Conservation (phyloP, 2,329 filamentous ascomycete species). For the Calonectria montana region DNA sequence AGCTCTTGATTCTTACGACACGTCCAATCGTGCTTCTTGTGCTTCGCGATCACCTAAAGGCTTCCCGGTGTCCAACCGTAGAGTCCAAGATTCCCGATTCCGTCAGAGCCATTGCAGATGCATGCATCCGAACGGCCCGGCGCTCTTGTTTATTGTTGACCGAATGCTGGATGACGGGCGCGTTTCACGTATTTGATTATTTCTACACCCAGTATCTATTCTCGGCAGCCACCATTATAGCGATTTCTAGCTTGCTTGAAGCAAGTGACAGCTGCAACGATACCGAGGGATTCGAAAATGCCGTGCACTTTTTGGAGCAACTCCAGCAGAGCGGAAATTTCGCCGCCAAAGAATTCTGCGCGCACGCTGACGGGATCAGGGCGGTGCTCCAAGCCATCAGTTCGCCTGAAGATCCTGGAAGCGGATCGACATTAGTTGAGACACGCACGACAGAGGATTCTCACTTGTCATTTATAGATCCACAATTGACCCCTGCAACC, state of each 20-base stretch:
- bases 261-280: background rate
- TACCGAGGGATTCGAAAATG: slow-evolving; percentile 13
- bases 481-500: background rate
- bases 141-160: slow-evolving; percentile 12
- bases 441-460: background rate
- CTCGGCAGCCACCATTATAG: slow-evolving; percentile 22
- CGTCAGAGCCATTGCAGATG: slow-evolving; percentile 9
- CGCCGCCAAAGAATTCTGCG: slow-evolving; percentile 9
- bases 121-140: slow-evolving; percentile 23
- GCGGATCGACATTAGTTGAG: background rate
- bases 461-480: background rate
- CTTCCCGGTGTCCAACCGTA: background rate
- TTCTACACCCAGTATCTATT: slow-evolving; percentile 29
- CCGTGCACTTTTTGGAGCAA: slow-evolving; percentile 14
- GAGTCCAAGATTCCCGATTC: background rate
- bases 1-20: slow-evolving; percentile 4
- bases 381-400: background rate
- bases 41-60: background rate
- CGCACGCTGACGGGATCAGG: background rate
- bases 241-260: slow-evolving; percentile 23
- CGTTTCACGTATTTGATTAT: slow-evolving; percentile 25
- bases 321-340: slow-evolving; percentile 13
- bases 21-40: slow-evolving; percentile 1
- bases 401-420: background rate
- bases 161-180: slow-evolving; percentile 26